Evolutionary conservation across 192 early-diverging fungal genomes (phyloP), one percentile per base, ranked within the genome.

Genomic region (Coemansia sp.): DNA sequence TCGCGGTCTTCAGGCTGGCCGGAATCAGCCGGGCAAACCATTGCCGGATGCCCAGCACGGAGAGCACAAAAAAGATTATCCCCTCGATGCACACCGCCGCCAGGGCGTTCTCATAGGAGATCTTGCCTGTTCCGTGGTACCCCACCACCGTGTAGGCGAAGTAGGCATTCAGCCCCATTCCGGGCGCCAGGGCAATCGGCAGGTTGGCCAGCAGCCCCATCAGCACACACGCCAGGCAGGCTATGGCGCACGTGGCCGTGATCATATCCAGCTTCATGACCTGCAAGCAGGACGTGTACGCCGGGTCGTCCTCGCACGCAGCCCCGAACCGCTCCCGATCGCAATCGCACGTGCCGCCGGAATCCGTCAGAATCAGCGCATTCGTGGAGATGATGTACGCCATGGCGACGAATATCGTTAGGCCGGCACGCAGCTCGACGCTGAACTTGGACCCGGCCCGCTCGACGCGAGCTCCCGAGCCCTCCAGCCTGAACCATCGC

Each of bases 141-240:
- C 88, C 89, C 14, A 92, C 89, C 9, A 92, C 89, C 0, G 86
- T 89, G 61, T 89, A 91, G 7, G 89, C 84, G 63, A 92, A 91
- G 61, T 90, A 92, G 20, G 89, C 88, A 49, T 88, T 91, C 16
- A 90, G 70, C 8, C 90, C 90, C 85, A 92, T 85, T 58, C 89
- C 89, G 15, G 90, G 90, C 10, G 90, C 90, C 68, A 92, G 63
- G 14, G 86, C 87, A 56, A 92, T 69, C 2, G 90, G 90, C 59
- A 90, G 68, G 53, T 92, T 91, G 5, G 90, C 86, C 15, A 86
- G 66, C 6, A 81, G 34, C 41, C 86, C 85, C 74, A 88, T 87
- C n/a, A 85, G 65, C n/a, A 83, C 58, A 31, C 80, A 82, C 0
- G 88, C 69, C 51, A 91, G 79, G 56, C 81, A 79, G 12, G 87